These are phyloP conservation scores for Raffaelea ambrosiae DNA, from an alignment of 2,329 filamentous ascomycete species.

Conservation along the genomic window DNA sequence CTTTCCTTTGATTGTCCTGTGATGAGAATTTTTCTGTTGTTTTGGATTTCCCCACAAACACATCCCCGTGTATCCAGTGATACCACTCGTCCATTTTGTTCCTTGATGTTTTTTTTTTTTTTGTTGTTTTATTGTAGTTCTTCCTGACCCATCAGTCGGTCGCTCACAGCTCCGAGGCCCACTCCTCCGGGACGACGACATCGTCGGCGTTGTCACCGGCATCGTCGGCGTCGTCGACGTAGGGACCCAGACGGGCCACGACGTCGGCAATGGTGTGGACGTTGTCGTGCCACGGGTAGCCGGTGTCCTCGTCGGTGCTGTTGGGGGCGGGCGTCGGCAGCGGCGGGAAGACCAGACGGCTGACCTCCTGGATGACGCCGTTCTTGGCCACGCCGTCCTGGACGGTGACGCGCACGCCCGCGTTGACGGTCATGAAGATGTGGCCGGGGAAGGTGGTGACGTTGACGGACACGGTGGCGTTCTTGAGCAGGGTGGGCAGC, in stretches of 20 bases:
- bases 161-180: neutral
- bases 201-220: neutral
- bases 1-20: too few relatives aligned
- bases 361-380: slow-evolving; percentile 74
- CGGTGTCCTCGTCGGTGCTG: slow-evolving; percentile 16
- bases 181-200: neutral
- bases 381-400: slow-evolving; percentile 67
- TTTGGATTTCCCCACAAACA: too few relatives aligned
- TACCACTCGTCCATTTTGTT: neutral
- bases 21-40: too few relatives aligned
- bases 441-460: slow-evolving; percentile 60
- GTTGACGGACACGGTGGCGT: slow-evolving; percentile 61
- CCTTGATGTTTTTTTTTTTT: neutral
- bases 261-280: slow-evolving; percentile 7
- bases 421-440: slow-evolving; percentile 68
- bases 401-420: slow-evolving; percentile 54
- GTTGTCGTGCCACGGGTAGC: slow-evolving; percentile 1
- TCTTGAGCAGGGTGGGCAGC: slow-evolving; percentile 62
- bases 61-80: too few relatives aligned
- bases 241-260: slow-evolving; percentile 7
- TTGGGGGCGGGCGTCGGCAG: slow-evolving; percentile 37
- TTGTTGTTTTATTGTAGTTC: neutral
- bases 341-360: slow-evolving; percentile 68
- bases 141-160: too few relatives aligned
- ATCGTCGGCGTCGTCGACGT: slow-evolving; percentile 6